Evolutionary conservation across 495 filamentous ascomycete species (phyloP).

Genomic region (Clohesyomyces aquaticus): DNA sequence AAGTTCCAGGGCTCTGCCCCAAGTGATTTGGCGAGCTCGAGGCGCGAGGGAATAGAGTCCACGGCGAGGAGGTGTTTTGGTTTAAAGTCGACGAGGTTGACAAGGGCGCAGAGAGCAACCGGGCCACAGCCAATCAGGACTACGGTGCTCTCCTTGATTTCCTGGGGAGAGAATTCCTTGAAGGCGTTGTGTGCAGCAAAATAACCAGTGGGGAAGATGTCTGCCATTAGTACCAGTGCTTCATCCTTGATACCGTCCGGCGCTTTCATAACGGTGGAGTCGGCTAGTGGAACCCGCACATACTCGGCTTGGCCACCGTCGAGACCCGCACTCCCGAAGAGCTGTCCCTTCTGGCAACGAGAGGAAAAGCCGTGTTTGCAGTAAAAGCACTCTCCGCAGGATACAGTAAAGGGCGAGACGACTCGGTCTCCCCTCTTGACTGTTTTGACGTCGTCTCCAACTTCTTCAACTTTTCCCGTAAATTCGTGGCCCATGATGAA

Average conservation of each 20-base stretch:
- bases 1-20: conserved; percentile 91
- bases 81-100: conserved; percentile 78
- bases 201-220: conserved; percentile 84
- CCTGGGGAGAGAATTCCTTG: conserved; percentile 61
- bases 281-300: conserved; percentile 78
- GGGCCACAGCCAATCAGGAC: conserved; percentile 84
- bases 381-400: conserved; percentile 88
- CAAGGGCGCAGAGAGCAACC: conserved; percentile 78
- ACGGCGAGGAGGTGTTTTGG: conserved; percentile 84
- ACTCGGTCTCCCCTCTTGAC: conserved; percentile 70
- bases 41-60: conserved; percentile 76
- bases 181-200: conserved; percentile 89
- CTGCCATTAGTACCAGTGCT: conserved; percentile 84
- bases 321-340: conserved; percentile 75
- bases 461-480: conserved; percentile 71
- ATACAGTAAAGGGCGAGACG: conserved; percentile 77
- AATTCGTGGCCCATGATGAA: conserved; percentile 86
- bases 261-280: conserved; percentile 77
- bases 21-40: conserved; percentile 74
- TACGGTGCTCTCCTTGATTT: conserved; percentile 70
- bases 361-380: conserved; percentile 81
- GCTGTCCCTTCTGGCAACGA: conserved; percentile 71
- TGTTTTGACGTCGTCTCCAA: conserved; percentile 68
- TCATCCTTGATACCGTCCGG: conserved; percentile 76
- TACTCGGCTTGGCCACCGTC: conserved; percentile 93